phyloP scores from a whole-genome alignment of 306 rosid genomes.

The Cucurbita argyrosperma region DNA sequence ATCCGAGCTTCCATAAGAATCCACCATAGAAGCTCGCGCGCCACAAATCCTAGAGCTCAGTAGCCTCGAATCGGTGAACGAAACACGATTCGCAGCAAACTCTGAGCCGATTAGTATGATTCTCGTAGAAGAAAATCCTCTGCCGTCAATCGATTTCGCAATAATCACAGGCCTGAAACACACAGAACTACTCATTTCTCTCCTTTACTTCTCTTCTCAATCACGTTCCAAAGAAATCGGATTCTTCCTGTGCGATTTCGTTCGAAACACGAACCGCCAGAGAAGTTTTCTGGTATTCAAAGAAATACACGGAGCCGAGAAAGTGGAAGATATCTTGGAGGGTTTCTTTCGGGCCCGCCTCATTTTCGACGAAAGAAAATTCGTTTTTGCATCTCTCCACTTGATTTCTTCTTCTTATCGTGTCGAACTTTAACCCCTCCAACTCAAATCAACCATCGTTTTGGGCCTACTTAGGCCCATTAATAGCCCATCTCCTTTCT shows the following conservation, averaged over 20 bases:
- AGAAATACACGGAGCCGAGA: not conserved
- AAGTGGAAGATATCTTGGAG: slow-evolving; percentile 1
- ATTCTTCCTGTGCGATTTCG: not conserved
- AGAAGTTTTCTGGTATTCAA: not conserved
- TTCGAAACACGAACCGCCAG: not conserved
- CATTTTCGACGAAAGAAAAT: not conserved
- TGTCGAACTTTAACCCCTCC: slow-evolving; percentile 2
- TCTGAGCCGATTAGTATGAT: not conserved
- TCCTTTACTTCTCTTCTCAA: not conserved
- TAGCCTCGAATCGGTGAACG: slow-evolving; percentile 8
- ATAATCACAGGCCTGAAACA: slow-evolving; percentile 13
- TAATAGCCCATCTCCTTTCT: not conserved
- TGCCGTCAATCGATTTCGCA: slow-evolving; percentile 9
- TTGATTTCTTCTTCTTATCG: not conserved
- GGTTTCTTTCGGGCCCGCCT: slow-evolving; percentile 3
- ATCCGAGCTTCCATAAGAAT: slow-evolving; percentile 54
- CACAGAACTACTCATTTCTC: slow-evolving; percentile 26
- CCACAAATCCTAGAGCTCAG: slow-evolving; percentile 14
- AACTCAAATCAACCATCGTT: not conserved
- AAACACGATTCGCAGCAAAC: slow-evolving; percentile 6
- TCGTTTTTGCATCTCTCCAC: not conserved
- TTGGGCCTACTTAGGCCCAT: not conserved
- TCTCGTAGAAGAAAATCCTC: slow-evolving; percentile 11
- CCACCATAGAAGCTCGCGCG: slow-evolving; percentile 55
- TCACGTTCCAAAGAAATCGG: not conserved